A percentile compares a stretch with the other conserved stretches of the same genome.
Evolutionary conservation across 805 yeast species (phyloP).

Genomic region (Kuraishia capsulata): DNA sequence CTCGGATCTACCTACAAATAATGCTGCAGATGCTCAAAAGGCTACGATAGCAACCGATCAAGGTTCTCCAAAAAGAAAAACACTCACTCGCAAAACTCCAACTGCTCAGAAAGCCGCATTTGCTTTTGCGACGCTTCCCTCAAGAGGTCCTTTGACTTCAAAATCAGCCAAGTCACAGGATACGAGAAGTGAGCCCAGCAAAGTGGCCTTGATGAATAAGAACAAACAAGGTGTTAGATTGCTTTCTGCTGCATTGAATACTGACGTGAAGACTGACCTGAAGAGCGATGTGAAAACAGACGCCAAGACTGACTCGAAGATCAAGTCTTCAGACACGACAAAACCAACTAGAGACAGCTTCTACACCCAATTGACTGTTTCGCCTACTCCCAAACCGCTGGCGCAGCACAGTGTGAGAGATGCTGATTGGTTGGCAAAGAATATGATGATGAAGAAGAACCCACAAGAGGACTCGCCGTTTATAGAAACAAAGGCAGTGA

Average conservation of each 20-base stretch:
- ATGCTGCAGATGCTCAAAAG: too few relatives aligned
- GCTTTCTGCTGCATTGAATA: neutral
- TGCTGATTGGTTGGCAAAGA: too few relatives aligned
- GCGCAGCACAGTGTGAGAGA: too few relatives aligned
- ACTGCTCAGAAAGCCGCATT: conserved; percentile 17
- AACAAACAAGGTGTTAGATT: conserved; percentile 1
- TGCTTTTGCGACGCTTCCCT: conserved; percentile 22
- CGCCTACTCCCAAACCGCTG: neutral
- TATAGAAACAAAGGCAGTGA: neutral
- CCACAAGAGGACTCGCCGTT: neutral
- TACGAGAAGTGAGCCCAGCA: neutral
- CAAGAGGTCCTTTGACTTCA: conserved; percentile 20
- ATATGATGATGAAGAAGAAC: neutral
- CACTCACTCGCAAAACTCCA: conserved; percentile 9
- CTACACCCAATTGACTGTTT: neutral
- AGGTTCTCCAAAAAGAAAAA: too few relatives aligned
- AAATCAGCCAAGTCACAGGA: conserved; percentile 14
- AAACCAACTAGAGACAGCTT: neutral
- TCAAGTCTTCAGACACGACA: neutral
- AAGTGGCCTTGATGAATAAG: conserved; percentile 2
- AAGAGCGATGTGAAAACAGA: too few relatives aligned
- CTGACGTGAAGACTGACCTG: too few relatives aligned
- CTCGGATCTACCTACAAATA: too few relatives aligned
- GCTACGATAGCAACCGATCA: too few relatives aligned
- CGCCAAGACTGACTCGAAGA: too few relatives aligned